Conservation (phyloP, 148 eudicot species). For the Silene latifolia region DNA sequence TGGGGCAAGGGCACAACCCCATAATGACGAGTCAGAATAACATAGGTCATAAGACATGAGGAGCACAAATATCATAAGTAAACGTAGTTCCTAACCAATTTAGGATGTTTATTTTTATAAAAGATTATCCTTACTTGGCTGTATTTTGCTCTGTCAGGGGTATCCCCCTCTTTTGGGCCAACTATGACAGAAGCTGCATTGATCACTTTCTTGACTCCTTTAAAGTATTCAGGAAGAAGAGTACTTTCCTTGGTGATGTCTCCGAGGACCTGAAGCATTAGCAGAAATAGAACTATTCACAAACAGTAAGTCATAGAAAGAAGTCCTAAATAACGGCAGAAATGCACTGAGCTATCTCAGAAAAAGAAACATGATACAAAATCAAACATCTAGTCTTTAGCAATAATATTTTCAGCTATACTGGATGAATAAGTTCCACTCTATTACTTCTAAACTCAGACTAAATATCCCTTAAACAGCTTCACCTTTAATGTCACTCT, state of each 20-base stretch:
- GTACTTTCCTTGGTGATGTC: conserved; percentile 86
- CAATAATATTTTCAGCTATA: too few relatives aligned
- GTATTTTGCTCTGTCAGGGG: conserved; percentile 92
- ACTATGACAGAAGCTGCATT: conserved; percentile 91
- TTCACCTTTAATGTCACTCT: not conserved
- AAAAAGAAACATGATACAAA: too few relatives aligned
- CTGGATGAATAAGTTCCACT: too few relatives aligned
- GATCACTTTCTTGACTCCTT: conserved; percentile 81
- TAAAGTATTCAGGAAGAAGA: conserved; percentile 71
- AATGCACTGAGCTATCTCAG: not conserved
- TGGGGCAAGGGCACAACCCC: not conserved
- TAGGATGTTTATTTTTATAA: not conserved
- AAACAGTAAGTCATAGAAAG: not conserved
- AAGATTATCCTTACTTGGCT: conserved; percentile 60
- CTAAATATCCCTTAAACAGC: not conserved
- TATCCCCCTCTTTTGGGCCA: conserved; percentile 98
- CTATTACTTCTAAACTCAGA: not conserved
- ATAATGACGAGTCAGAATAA: not conserved
- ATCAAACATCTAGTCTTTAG: too few relatives aligned
- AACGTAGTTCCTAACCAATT: not conserved
- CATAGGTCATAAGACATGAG: not conserved
- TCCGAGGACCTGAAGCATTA: conserved; percentile 62
- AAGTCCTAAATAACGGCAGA: too few relatives aligned
- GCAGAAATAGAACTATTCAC: not conserved
- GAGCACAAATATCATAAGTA: too few relatives aligned